Conservation (phyloP, 169 alveolate genomes). For the Plasmodium sp. region DNA sequence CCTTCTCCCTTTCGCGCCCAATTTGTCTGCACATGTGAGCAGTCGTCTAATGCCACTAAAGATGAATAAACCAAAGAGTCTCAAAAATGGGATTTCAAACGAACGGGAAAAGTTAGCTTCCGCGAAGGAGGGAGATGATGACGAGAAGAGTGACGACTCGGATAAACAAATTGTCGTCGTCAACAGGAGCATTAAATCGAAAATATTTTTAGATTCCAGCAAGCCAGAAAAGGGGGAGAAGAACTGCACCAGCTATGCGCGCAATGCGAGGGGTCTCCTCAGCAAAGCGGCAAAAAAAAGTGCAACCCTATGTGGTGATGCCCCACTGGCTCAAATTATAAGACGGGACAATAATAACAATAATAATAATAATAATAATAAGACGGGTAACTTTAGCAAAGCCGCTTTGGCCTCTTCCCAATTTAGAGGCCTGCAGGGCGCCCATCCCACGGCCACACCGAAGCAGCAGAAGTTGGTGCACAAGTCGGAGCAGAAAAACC, state of each 20-base stretch:
- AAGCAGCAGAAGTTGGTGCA: background rate
- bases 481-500: background rate
- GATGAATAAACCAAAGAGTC: background rate
- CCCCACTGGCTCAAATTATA: background rate
- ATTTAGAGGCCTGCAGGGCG: background rate
- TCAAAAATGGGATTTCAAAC: background rate
- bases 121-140: background rate
- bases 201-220: conserved; percentile 18
- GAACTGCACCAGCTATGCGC: background rate
- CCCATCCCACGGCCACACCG: background rate
- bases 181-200: conserved; percentile 46
- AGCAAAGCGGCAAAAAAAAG: background rate
- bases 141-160: conserved; percentile 47
- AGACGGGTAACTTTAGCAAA: background rate
- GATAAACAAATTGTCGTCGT: conserved; percentile 50
- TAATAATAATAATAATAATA: background rate
- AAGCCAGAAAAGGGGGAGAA: background rate
- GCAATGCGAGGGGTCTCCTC: background rate
- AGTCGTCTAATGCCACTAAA: background rate
- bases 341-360: background rate
- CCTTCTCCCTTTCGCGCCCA: background rate
- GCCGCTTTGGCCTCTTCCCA: background rate
- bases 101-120: background rate
- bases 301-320: background rate
- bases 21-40: background rate